These are phyloP conservation scores for Erodium trifolium DNA, from an alignment of 441 rosid species.

Conservation along the genomic window DNA sequence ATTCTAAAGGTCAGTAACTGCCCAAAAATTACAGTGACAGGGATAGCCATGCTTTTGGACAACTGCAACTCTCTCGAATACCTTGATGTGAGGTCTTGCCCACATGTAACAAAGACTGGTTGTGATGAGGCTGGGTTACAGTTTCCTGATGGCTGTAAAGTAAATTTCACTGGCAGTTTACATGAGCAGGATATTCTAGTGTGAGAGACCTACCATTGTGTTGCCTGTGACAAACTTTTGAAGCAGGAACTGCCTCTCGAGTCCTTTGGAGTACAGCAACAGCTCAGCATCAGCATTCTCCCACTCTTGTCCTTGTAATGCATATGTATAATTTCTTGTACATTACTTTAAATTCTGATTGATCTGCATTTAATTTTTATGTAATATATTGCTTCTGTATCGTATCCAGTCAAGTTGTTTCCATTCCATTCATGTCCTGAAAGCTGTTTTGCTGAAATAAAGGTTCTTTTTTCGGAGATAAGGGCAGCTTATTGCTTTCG, in stretches of 20 bases:
- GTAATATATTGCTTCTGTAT: slow-evolving; percentile 2
- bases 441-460: neutral
- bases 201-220: slow-evolving; percentile 19
- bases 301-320: neutral
- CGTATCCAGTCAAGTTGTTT: neutral
- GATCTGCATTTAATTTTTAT: neutral
- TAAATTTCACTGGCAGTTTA: slow-evolving; percentile 65
- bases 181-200: slow-evolving; percentile 54
- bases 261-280: neutral
- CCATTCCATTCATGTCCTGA: neutral
- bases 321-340: neutral
- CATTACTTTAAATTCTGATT: neutral
- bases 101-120: slow-evolving; percentile 52
- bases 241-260: neutral
- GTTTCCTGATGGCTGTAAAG: slow-evolving; percentile 67
- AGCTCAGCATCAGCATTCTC: neutral
- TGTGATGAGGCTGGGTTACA: slow-evolving; percentile 72
- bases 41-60: slow-evolving; percentile 56
- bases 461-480: neutral
- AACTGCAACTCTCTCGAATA: slow-evolving; percentile 57
- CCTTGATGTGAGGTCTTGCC: slow-evolving; percentile 84
- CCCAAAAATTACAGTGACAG: slow-evolving; percentile 54
- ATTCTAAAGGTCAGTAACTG: slow-evolving; percentile 71
- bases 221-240: neutral
- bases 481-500: neutral